These are phyloP conservation scores for Cutaneotrichosporon spelunceum DNA, from an alignment of 1,284 basidiomycete species.

Conservation along the genomic window DNA sequence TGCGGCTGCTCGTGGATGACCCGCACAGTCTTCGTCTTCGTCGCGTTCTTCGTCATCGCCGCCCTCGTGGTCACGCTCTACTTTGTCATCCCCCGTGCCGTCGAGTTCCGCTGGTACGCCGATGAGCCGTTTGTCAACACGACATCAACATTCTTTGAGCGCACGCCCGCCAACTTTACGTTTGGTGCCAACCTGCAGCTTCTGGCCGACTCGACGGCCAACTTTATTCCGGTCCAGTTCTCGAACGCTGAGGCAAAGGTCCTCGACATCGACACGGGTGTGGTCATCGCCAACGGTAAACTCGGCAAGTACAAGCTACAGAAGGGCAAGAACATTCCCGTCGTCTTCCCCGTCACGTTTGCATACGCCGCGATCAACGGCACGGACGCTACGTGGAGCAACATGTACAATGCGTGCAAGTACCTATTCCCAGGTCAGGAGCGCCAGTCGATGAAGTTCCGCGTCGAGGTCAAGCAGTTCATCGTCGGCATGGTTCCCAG, in stretches of 20 bases:
- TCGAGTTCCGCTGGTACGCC: slow-evolving; percentile 63
- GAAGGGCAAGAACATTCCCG: slow-evolving; percentile 61
- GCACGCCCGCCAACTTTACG: slow-evolving; percentile 75
- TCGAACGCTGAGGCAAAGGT: slow-evolving; percentile 60
- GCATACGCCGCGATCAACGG: slow-evolving; percentile 74
- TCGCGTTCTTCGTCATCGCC: slow-evolving; percentile 61
- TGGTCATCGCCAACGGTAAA: slow-evolving; percentile 64
- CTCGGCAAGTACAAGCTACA: slow-evolving; percentile 60
- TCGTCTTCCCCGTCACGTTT: slow-evolving; percentile 73
- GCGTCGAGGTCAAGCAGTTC: slow-evolving; percentile 63
- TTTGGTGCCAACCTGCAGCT: slow-evolving; percentile 72
- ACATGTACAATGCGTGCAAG: slow-evolving; percentile 78
- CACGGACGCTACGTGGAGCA: slow-evolving; percentile 73
- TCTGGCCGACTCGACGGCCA: slow-evolving; percentile 66
- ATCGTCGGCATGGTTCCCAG: slow-evolving; percentile 66
- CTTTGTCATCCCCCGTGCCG: slow-evolving; percentile 75
- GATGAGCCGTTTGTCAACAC: slow-evolving; percentile 62
- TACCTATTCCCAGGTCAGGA: slow-evolving; percentile 57
- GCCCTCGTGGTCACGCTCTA: slow-evolving; percentile 64
- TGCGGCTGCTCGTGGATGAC: slow-evolving; percentile 71
- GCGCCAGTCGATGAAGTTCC: slow-evolving; percentile 67
- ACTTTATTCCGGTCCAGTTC: slow-evolving; percentile 71
- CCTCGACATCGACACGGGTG: slow-evolving; percentile 61
- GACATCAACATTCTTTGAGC: slow-evolving; percentile 57
- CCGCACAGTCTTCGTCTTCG: slow-evolving; percentile 63